Evolutionary conservation across 1,139 yeast species (phyloP).

Genomic region (Citeromyces siamensis): DNA sequence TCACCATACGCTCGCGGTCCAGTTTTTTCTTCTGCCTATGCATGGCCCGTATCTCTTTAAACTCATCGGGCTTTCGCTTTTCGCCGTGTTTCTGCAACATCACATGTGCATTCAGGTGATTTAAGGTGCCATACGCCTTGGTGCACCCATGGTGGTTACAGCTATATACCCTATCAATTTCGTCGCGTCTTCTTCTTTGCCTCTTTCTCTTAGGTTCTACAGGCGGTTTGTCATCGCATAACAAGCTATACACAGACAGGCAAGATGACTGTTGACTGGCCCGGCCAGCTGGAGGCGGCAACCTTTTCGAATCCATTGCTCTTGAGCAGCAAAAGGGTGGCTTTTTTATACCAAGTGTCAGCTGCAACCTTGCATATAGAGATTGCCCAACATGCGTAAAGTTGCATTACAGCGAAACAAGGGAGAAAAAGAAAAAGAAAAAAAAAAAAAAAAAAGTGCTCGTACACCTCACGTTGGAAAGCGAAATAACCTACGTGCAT

Average conservation of each 20-base stretch:
- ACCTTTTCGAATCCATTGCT: background rate
- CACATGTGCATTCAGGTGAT: constrained; percentile 70
- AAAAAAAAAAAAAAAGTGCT: background rate
- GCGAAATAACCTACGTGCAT: background rate
- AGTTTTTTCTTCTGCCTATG: constrained; percentile 10
- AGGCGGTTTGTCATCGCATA: background rate
- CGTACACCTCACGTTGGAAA: background rate
- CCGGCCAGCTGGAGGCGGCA: background rate
- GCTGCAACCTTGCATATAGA: background rate
- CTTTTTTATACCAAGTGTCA: background rate
- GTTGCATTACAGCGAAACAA: background rate
- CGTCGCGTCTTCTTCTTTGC: constrained; percentile 57
- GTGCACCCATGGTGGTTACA: constrained; percentile 51
- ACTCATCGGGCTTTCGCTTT: constrained; percentile 59
- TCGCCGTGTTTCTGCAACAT: constrained; percentile 62
- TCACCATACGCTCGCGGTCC: background rate
- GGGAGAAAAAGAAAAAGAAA: background rate
- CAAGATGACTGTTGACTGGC: background rate
- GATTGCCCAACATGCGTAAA: background rate
- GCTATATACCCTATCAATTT: constrained; percentile 52
- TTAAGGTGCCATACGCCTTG: constrained; percentile 66
- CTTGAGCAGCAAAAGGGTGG: background rate
- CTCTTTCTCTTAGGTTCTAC: constrained; percentile 25
- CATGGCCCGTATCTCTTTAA: constrained; percentile 30
- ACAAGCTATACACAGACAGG: background rate